These are phyloP conservation scores for Aureobasidium musti DNA, from an alignment of 2,329 filamentous ascomycete genomes.

Conservation along the genomic window DNA sequence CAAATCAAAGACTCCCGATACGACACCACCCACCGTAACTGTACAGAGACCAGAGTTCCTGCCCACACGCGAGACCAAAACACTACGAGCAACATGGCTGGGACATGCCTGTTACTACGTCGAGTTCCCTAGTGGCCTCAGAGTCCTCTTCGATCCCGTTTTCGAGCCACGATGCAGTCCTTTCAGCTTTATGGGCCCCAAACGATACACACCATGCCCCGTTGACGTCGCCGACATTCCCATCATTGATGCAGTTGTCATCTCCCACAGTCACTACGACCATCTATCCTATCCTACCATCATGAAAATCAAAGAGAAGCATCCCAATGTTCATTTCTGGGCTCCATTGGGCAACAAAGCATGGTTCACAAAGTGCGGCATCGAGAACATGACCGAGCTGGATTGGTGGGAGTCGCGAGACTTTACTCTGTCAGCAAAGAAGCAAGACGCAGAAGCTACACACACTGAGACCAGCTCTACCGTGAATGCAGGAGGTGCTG, in stretches of 20 bases:
- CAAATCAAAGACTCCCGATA: constrained; percentile 59
- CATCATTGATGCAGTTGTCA: constrained; percentile 62
- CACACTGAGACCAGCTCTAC: constrained; percentile 11
- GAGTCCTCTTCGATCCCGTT: constrained; percentile 91
- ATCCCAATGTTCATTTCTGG: constrained; percentile 83
- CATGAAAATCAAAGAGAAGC: constrained; percentile 65
- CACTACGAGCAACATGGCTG: constrained; percentile 86
- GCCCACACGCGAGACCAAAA: constrained; percentile 57
- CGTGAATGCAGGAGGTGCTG: constrained; percentile 27
- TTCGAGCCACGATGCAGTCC: constrained; percentile 87
- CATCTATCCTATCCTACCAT: constrained; percentile 80
- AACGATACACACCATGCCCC: constrained; percentile 77
- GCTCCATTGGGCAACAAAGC: constrained; percentile 78
- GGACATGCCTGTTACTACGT: constrained; percentile 93
- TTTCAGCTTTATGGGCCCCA: constrained; percentile 67
- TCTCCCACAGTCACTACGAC: constrained; percentile 92
- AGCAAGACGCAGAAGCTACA: constrained; percentile 29
- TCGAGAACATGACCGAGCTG: constrained; percentile 78
- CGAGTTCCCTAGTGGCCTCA: constrained; percentile 81
- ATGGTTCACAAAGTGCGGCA: constrained; percentile 74
- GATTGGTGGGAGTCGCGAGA: constrained; percentile 94
- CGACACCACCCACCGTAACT: constrained; percentile 64
- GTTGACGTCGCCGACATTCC: constrained; percentile 46
- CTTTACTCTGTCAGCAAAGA: constrained; percentile 58
- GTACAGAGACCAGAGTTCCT: constrained; percentile 70